Conservation (phyloP, 257 asterid species). For the Gardenia jasminoides region DNA sequence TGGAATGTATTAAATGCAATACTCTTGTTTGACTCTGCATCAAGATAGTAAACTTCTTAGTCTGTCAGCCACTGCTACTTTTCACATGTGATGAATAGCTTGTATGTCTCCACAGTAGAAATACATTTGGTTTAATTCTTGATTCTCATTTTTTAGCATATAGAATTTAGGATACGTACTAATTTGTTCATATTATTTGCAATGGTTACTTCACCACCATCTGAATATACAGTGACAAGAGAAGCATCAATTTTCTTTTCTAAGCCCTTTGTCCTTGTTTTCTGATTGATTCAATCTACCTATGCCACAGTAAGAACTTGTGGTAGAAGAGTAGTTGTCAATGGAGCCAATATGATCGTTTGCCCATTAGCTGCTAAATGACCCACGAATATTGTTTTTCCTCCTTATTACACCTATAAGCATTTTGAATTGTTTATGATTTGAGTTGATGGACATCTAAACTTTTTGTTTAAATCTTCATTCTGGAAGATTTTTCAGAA, state of each 20-base stretch:
- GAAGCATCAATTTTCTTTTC: background rate
- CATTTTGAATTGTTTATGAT: background rate
- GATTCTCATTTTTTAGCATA: background rate
- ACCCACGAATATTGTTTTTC: background rate
- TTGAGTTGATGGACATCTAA: background rate
- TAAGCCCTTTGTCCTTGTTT: background rate
- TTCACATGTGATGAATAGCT: background rate
- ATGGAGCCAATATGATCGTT: background rate
- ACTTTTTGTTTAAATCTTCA: background rate
- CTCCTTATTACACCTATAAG: background rate
- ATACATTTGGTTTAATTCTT: background rate
- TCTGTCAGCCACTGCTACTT: background rate
- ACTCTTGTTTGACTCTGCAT: background rate
- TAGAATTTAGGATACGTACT: background rate
- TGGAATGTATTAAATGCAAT: background rate
- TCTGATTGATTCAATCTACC: no score
- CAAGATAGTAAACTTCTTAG: background rate
- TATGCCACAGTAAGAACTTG: background rate
- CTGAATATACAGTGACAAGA: background rate
- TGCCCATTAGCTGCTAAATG: background rate
- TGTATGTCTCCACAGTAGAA: background rate
- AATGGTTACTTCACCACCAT: background rate
- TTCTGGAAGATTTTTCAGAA: background rate
- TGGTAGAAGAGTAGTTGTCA: no score
- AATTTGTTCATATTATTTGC: background rate